These are phyloP conservation scores for Exophiala lecanii-corni DNA, from an alignment of 2,329 filamentous ascomycete genomes.

Conservation along the genomic window DNA sequence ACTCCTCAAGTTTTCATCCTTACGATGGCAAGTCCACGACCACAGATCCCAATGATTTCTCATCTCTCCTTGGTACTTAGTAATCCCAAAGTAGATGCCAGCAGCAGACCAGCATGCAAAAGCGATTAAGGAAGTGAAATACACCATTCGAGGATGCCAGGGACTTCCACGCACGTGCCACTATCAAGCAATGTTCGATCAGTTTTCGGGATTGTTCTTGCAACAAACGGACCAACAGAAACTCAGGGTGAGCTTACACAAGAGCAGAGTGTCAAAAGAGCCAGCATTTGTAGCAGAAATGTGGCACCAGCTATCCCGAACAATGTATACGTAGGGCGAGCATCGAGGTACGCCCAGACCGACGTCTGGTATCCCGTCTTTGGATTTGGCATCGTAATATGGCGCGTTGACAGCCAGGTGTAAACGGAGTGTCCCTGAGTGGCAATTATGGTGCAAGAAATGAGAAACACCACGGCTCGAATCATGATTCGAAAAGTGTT, in stretches of 20 bases:
- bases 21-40: too few relatives aligned
- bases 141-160: too few relatives aligned
- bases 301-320: not conserved
- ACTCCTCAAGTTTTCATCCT: too few relatives aligned
- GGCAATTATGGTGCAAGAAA: not conserved
- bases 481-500: not conserved
- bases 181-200: too few relatives aligned
- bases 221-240: too few relatives aligned
- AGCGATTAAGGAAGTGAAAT: too few relatives aligned
- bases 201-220: too few relatives aligned
- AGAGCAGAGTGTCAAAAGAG: not conserved
- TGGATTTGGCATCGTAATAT: not conserved
- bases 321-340: not conserved
- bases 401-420: not conserved
- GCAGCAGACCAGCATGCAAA: too few relatives aligned
- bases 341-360: not conserved
- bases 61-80: too few relatives aligned
- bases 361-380: not conserved
- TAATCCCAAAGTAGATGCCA: too few relatives aligned
- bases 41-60: too few relatives aligned
- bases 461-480: not conserved
- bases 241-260: not conserved
- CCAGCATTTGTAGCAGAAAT: not conserved
- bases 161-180: too few relatives aligned
- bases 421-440: not conserved